phyloP scores from a whole-genome alignment of 192 early-diverging fungal genomes.

The Mortierella alpina region DNA sequence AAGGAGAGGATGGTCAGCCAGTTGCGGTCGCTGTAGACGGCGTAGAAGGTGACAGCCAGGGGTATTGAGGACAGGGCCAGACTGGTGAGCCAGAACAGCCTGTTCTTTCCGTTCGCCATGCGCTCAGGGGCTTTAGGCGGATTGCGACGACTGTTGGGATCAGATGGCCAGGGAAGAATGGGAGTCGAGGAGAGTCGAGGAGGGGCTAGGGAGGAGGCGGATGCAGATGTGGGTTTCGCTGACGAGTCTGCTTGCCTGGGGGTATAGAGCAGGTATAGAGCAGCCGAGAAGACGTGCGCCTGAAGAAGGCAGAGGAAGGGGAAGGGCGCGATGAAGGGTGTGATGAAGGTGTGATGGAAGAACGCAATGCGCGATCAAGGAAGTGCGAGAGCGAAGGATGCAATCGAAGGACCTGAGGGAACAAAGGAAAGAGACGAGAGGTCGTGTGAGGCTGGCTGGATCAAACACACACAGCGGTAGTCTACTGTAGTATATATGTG shows the following conservation, averaged over 20 bases:
- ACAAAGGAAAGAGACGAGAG: not conserved
- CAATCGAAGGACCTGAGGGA: not conserved
- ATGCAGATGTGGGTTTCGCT: not conserved
- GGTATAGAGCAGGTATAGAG: too few relatives aligned
- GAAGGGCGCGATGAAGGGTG: not conserved
- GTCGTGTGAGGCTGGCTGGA: too few relatives aligned
- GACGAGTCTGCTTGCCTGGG: not conserved
- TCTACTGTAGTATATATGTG: too few relatives aligned
- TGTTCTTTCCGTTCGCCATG: constrained; percentile 51
- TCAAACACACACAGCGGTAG: too few relatives aligned
- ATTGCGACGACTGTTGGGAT: not conserved
- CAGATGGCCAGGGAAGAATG: not conserved
- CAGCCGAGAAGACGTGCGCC: not conserved
- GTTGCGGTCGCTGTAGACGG: constrained; percentile 28
- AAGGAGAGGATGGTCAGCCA: constrained; percentile 46
- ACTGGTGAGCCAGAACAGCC: constrained; percentile 41
- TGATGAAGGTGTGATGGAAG: too few relatives aligned
- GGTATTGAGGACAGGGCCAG: constrained; percentile 46
- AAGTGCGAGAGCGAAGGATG: not conserved
- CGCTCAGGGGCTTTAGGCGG: not conserved
- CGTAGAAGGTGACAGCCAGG: constrained; percentile 35
- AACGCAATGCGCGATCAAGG: too few relatives aligned
- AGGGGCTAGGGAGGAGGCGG: not conserved
- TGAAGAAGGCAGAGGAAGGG: not conserved
- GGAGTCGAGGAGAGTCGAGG: not conserved